phyloP scores from a whole-genome alignment of 23 red algal species.

The Pyropia haitanensis region DNA sequence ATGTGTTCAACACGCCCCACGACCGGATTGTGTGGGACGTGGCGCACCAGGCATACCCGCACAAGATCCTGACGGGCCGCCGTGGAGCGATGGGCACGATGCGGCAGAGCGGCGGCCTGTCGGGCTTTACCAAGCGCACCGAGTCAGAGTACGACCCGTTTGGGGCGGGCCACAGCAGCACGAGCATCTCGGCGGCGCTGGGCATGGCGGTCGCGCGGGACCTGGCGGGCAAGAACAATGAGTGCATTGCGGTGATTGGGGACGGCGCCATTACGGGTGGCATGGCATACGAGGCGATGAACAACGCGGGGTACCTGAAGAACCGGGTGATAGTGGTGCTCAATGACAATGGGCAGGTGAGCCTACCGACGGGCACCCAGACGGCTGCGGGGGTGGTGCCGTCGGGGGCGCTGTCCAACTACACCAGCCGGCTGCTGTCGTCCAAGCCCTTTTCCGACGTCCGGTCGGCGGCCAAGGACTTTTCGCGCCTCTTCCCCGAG shows the following conservation, averaged over 20 bases:
- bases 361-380: constrained; percentile 92
- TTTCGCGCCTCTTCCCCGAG: constrained; percentile 78
- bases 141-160: constrained; percentile 89
- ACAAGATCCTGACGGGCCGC: constrained; percentile 98
- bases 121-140: constrained; percentile 85
- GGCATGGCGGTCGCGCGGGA: constrained; percentile 88
- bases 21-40: constrained; percentile 97
- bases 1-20: constrained; percentile 90
- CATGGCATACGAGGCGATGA: constrained; percentile 97
- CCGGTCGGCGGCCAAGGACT: constrained; percentile 71
- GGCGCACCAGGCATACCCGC: constrained; percentile 90
- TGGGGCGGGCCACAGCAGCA: constrained; percentile 87
- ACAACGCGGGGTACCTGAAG: constrained; percentile 92
- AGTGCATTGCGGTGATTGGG: constrained; percentile 87
- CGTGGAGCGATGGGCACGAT: constrained; percentile 75
- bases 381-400: constrained; percentile 75
- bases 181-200: constrained; percentile 81
- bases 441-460: constrained; percentile 73
- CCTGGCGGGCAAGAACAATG: constrained; percentile 53
- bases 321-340: constrained; percentile 92
- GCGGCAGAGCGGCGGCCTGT: constrained; percentile 78
- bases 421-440: constrained; percentile 68
- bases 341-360: constrained; percentile 95
- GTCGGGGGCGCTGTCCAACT: constrained; percentile 80
- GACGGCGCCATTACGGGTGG: constrained; percentile 97